These are phyloP conservation scores for Ceratocystis harringtonii DNA, from an alignment of 2,329 filamentous ascomycete genomes.

Conservation along the genomic window DNA sequence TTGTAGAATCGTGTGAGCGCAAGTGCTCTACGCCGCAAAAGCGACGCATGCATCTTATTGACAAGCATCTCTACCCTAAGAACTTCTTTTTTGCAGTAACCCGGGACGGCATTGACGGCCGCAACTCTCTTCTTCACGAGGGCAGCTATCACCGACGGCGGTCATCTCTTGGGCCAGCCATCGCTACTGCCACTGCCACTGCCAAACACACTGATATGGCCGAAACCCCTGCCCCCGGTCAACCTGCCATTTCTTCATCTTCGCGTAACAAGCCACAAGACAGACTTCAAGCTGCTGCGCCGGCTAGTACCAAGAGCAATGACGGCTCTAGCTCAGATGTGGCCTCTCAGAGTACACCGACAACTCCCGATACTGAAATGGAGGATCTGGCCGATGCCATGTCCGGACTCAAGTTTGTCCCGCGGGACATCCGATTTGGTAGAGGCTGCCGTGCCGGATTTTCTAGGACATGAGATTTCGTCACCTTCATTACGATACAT, in stretches of 20 bases:
- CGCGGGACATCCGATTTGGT: constrained; percentile 51
- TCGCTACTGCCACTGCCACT: background rate
- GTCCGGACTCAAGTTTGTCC: constrained; percentile 58
- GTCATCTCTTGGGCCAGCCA: constrained; percentile 28
- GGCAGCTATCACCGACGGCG: constrained; percentile 33
- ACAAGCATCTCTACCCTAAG: constrained; percentile 83
- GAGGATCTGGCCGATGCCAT: constrained; percentile 50
- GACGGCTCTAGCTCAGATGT: background rate
- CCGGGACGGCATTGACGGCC: constrained; percentile 75
- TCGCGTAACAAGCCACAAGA: constrained; percentile 3
- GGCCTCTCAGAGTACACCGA: background rate
- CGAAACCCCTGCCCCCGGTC: constrained; percentile 17
- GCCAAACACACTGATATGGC: constrained; percentile 20
- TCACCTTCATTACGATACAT: background rate
- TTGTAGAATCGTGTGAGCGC: constrained; percentile 74
- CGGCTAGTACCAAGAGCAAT: background rate
- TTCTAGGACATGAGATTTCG: constrained; percentile 28
- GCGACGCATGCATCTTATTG: constrained; percentile 73
- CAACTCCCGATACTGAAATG: constrained; percentile 37
- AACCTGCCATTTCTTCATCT: background rate
- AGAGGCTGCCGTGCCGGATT: constrained; percentile 41
- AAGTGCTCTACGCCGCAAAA: constrained; percentile 74
- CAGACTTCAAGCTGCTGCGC: background rate
- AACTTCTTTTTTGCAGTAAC: constrained; percentile 82
- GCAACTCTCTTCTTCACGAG: constrained; percentile 62